Base-by-base conservation (phyloP, 2,329 filamentous ascomycete genomes). In the Aspergillus brasiliensis region DNA sequence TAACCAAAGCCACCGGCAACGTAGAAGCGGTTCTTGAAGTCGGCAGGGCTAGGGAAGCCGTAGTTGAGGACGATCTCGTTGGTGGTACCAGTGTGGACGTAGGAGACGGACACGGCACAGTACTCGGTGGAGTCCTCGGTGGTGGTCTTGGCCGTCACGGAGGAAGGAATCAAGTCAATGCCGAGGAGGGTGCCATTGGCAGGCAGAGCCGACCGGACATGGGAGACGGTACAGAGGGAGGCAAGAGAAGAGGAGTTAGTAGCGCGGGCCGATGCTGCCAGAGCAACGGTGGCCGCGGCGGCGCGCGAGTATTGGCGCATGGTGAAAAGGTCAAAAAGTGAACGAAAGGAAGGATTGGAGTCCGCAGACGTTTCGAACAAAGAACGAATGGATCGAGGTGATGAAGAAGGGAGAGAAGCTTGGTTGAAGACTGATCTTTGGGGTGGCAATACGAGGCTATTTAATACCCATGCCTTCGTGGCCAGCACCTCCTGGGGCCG, bases 11-110 rank as follows among this genome's bases (percentile, higher is more conserved):
- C 80, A 5, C 80, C 80, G 10, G 68, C 75, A 5, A 78, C 73
- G 52, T 80, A 78, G 65, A 78, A 82, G 17, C 80, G 77, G 64
- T 78, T 79, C 63, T 78, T 64, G 67, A 77, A 82, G 44, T 72
- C 69, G 19, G 69, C 67, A 0, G 71, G 71, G 34, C 63, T 57
- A 13, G 61, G 78, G 71, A 59, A 77, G 65, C 71, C 74, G 71
- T 53, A 76, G 53, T 66, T 74, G 66, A 77, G 69, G 28, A 72
- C 67, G 56, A 80, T 69, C 2, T 57, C 65, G 56, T 80, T 77
- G 34, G 71, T 66, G 61, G 73, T 71, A n/a, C 78, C 78, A 0
- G 75, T 72, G 63, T 80, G 78, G 1, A 73, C 76, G 64, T 80
- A 80, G 13, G 71, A 69, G 11, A 80, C 67, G 5, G 75, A 78